A percentile compares a stretch with the other conserved stretches of the same genome.
phyloP scores from a whole-genome alignment of 257 asterid species.

The Forsythia suspensa region DNA sequence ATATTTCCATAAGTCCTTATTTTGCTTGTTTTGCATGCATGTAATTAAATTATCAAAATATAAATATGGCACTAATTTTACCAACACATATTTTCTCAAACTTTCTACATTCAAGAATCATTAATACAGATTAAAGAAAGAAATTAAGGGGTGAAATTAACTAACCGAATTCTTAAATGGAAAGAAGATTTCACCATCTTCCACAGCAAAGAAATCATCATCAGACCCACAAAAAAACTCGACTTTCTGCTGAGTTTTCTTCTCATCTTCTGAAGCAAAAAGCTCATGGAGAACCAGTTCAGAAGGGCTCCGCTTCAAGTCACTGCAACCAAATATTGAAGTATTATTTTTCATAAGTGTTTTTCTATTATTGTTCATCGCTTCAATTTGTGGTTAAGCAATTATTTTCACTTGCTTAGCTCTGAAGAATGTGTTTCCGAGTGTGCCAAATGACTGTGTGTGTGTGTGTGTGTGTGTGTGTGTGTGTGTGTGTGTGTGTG shows the following conservation, averaged over 20 bases:
- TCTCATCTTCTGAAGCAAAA: constrained; percentile 25
- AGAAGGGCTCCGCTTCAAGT: constrained; percentile 55
- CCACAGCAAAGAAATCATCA: constrained; percentile 1
- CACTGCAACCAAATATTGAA: constrained; percentile 20
- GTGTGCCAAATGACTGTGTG: background rate
- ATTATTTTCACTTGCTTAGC: constrained; percentile 23
- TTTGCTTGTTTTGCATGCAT: too few relatives aligned
- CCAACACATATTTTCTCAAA: too few relatives aligned
- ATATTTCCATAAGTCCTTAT: too few relatives aligned
- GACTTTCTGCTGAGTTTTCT: constrained; percentile 17
- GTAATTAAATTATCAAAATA: too few relatives aligned
- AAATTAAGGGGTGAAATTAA: background rate
- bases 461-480: background rate
- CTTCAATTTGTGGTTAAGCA: background rate
- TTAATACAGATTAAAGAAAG: background rate
- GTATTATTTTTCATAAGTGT: constrained; percentile 26
- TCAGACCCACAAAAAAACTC: constrained; percentile 15
- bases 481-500: background rate
- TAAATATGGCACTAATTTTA: too few relatives aligned
- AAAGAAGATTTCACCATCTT: constrained; percentile 8
- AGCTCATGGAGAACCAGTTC: constrained; percentile 44
- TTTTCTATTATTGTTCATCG: constrained; percentile 26
- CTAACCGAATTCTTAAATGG: constrained; percentile 30
- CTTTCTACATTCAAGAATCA: too few relatives aligned
- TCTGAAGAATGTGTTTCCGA: constrained; percentile 17